Evolutionary conservation across 768 basidiomycete genomes (phyloP).

Genomic region (Rhodosporidiobolus sp.): DNA sequence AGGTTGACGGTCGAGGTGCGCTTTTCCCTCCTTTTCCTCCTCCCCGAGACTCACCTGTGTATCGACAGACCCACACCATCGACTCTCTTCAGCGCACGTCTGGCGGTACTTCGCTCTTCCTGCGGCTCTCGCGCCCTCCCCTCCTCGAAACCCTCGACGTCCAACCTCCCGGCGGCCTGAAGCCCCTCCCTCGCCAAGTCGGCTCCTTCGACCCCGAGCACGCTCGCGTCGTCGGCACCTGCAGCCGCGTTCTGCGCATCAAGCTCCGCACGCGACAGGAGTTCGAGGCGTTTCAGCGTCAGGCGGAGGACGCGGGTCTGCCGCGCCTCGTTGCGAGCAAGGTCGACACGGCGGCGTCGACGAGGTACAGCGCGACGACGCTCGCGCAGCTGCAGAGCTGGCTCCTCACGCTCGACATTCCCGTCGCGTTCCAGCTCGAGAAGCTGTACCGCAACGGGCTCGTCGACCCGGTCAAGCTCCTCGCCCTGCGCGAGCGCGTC

Average conservation of each 20-base stretch:
- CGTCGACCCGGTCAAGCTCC: conserved; percentile 7
- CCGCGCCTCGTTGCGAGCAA: not conserved
- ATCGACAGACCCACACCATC: not conserved
- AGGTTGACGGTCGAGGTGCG: conserved; percentile 6
- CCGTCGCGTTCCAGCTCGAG: conserved; percentile 26
- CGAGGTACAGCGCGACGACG: not conserved
- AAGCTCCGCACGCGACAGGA: not conserved
- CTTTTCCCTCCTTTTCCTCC: no score
- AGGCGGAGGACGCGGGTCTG: not conserved
- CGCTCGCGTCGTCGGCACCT: not conserved
- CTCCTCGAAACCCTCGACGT: not conserved
- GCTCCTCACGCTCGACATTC: conserved; percentile 4
- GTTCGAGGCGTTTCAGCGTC: not conserved
- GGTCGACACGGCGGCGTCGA: not conserved
- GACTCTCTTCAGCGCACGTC: not conserved
- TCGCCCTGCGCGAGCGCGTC: not conserved
- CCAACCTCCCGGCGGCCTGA: not conserved
- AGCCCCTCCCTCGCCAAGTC: not conserved
- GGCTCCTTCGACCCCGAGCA: not conserved
- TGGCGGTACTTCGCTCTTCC: not conserved
- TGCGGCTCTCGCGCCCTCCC: not conserved
- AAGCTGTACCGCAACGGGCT: conserved; percentile 16
- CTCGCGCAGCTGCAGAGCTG: not conserved
- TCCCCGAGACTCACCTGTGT: no score
- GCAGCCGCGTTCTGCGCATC: not conserved